Base-by-base conservation (phyloP, 164 flowering plant genomes). In the Warburgia ugandensis region DNA sequence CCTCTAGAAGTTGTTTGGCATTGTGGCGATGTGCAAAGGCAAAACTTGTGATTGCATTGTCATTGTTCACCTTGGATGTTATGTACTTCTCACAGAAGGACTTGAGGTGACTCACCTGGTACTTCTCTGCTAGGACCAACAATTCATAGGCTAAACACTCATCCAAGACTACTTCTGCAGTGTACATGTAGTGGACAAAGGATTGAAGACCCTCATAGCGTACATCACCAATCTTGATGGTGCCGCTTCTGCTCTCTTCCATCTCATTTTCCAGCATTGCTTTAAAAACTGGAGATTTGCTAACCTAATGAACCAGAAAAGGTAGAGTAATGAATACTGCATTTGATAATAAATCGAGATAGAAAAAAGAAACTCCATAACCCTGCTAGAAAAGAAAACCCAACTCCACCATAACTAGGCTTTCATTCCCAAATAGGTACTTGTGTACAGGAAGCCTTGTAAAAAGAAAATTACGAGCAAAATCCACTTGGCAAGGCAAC, bases 251-350 rank as follows among this genome's bases (percentile, higher is more conserved):
- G 58, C 87, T 80, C 65, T 89, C 97, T 60, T 79, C 84, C 97
- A 89, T 89, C 59, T 86, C 81, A 52, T 71, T 83, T 55, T 86
- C 95, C 31, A 89, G 74, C 97, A 89, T 89, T 9, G 95, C 97
- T 69, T 62, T 78, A 63, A 89, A 86, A 23, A 89, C 97, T 26
- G 92, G 95, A 14, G 97, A 89, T 35, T 86, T 80, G 61, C 77
- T 81, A 19, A 61, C 79, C 94, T 86, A 75, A 37, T 40, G 30
- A 33, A 48, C 12, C 10, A 43, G 44, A 37, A 25, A 35, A 36
- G 7, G 29, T 29, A 45, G 2, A 27, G n/a, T 3, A 12, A 26
- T 27, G 12, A 45, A 45, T 22, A 16, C 5, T 14, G 17, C 2
- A 37, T 14, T 13, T 3, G 25, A 22, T 7, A 50, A 12, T 17